Conservation (phyloP, 31 red algal species). For the Endocladia muricata region DNA sequence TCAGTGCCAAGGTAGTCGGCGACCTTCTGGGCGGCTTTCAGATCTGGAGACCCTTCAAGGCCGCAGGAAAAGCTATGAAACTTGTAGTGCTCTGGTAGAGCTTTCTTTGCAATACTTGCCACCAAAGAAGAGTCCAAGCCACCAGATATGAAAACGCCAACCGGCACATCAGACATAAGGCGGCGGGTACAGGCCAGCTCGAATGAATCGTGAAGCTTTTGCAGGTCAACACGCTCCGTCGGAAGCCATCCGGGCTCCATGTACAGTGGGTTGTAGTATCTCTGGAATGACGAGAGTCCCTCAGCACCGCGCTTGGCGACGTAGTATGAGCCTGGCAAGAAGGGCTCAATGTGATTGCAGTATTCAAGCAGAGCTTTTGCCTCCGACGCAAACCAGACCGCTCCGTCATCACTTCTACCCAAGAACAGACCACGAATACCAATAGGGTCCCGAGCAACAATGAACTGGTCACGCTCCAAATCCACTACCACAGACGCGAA, state of each 20-base stretch:
- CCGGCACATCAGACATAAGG: slow-evolving; percentile 97
- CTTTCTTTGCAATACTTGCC: slow-evolving; percentile 72
- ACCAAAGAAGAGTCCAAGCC: slow-evolving; percentile 96
- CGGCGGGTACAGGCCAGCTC: slow-evolving; percentile 59
- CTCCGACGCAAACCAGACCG: slow-evolving; percentile 93
- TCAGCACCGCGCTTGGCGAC: slow-evolving; percentile 53
- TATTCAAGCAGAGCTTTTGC: slow-evolving; percentile 82
- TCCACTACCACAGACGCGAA: slow-evolving; percentile 86
- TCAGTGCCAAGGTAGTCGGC: slow-evolving; percentile 90
- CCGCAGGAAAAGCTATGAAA: slow-evolving; percentile 95
- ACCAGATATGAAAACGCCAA: slow-evolving; percentile 96
- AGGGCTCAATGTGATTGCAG: slow-evolving; percentile 73
- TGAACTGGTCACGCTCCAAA: slow-evolving; percentile 58
- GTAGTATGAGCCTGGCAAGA: slow-evolving; percentile 77
- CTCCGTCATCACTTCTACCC: slow-evolving; percentile 78
- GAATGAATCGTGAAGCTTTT: slow-evolving; percentile 81
- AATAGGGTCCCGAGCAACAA: slow-evolving; percentile 91
- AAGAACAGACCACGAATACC: slow-evolving; percentile 87
- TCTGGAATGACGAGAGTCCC: slow-evolving; percentile 42
- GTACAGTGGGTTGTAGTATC: slow-evolving; percentile 73
- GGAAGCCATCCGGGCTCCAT: slow-evolving; percentile 70
- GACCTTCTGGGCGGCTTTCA: slow-evolving; percentile 90
- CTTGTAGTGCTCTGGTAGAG: slow-evolving; percentile 42
- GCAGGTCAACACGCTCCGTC: slow-evolving; percentile 61
- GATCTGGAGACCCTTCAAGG: slow-evolving; percentile 85